phyloP scores from a whole-genome alignment of 2,329 filamentous ascomycete genomes.

The Pseudocercospora fijiensis region DNA sequence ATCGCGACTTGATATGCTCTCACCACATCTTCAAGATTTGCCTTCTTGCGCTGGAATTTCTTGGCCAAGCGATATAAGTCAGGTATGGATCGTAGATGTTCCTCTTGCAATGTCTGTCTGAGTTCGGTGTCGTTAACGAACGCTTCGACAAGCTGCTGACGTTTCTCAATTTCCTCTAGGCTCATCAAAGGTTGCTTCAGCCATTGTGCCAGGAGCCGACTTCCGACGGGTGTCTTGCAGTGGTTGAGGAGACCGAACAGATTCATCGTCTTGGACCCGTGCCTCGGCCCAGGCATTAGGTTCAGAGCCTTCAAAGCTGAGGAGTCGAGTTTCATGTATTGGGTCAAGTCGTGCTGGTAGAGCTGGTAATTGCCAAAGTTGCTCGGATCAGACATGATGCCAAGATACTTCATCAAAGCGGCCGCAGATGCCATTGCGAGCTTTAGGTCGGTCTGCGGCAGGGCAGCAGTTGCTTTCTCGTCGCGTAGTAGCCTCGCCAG shows the following conservation, averaged over 20 bases:
- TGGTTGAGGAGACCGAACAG: conserved; percentile 91
- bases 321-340: conserved; percentile 98
- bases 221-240: conserved; percentile 94
- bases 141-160: conserved; percentile 91
- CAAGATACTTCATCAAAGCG: conserved; percentile 90
- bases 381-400: conserved; percentile 81
- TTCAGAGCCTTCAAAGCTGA: conserved; percentile 92
- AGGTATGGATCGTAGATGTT: conserved; percentile 87
- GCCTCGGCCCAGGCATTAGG: conserved; percentile 90
- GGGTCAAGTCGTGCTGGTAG: conserved; percentile 93
- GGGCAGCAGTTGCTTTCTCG: conserved; percentile 70
- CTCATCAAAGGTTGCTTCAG: conserved; percentile 96
- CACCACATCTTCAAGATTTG: conserved; percentile 92
- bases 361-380: conserved; percentile 98
- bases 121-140: conserved; percentile 92
- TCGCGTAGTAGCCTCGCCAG: conserved; percentile 82
- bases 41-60: conserved; percentile 87
- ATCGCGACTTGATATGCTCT: conserved; percentile 93
- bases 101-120: conserved; percentile 93
- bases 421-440: conserved; percentile 94
- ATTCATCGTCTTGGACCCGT: conserved; percentile 97
- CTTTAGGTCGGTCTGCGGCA: conserved; percentile 90
- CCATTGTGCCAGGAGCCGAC: conserved; percentile 89
- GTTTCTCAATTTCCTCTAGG: conserved; percentile 79
- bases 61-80: conserved; percentile 93